These are phyloP conservation scores for Triticum turgidum DNA, from an alignment of 176 grass and related monocot species.

Conservation along the genomic window DNA sequence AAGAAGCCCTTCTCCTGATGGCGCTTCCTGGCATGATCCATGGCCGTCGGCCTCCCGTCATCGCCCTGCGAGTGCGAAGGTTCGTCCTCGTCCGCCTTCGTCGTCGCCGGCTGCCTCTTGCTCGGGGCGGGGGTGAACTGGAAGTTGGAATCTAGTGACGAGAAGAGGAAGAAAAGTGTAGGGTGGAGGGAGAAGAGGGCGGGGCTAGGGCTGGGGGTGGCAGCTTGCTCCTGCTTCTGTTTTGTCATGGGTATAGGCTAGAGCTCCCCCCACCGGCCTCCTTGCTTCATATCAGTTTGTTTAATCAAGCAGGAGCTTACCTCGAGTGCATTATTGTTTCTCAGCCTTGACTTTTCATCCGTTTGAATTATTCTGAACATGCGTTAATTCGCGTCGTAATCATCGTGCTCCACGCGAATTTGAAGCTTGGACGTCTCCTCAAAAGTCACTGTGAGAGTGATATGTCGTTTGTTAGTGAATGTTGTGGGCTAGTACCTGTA, in stretches of 20 bases:
- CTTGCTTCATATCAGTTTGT: background rate
- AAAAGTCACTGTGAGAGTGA: slow-evolving; percentile 24
- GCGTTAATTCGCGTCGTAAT: background rate
- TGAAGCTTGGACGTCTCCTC: background rate
- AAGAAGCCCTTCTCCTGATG: slow-evolving; percentile 74
- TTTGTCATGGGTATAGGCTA: slow-evolving; percentile 11
- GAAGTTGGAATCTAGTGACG: background rate
- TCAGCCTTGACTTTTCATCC: background rate
- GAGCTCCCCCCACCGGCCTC: background rate
- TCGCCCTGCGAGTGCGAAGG: slow-evolving; percentile 24
- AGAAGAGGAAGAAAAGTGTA: background rate
- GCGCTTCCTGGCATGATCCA: slow-evolving; percentile 67
- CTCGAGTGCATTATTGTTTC: slow-evolving; percentile 9
- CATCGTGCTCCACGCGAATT: slow-evolving; percentile 22
- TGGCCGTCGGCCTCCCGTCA: slow-evolving; percentile 28
- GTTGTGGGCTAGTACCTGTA: background rate
- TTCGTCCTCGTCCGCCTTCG: slow-evolving; percentile 18
- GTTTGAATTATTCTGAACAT: background rate
- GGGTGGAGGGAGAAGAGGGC: background rate
- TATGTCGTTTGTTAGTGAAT: background rate
- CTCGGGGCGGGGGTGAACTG: background rate
- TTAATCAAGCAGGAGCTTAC: slow-evolving; percentile 1
- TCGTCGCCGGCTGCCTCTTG: background rate
- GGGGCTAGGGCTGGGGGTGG: background rate
- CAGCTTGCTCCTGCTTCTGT: slow-evolving; percentile 20